These are phyloP conservation scores for Rhodotorula taiwanensis DNA, from an alignment of 768 basidiomycete species.

Conservation along the genomic window DNA sequence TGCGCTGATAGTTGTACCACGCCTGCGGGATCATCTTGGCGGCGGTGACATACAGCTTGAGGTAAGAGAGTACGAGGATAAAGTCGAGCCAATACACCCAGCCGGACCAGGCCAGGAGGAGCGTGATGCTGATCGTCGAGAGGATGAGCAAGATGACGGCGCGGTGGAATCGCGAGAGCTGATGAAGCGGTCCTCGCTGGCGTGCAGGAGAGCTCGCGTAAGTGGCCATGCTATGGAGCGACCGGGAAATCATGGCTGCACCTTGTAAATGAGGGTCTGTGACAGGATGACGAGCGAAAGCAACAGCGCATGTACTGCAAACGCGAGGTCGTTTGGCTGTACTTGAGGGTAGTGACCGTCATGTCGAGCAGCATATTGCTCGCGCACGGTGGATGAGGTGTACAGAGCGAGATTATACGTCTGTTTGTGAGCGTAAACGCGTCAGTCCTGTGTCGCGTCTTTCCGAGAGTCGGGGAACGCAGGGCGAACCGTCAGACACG, in stretches of 20 bases:
- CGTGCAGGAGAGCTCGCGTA: neutral
- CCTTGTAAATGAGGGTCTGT: slow-evolving; percentile 45
- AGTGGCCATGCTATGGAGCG: neutral
- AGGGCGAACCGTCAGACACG: slow-evolving; percentile 40
- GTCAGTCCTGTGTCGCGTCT: too few species aligned
- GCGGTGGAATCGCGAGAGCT: slow-evolving; percentile 28
- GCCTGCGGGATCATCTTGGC: slow-evolving; percentile 49
- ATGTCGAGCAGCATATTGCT: slow-evolving; percentile 46
- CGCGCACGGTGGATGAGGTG: slow-evolving; percentile 41
- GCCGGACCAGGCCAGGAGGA: slow-evolving; percentile 34
- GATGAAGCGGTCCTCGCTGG: slow-evolving; percentile 31
- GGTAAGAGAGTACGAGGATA: slow-evolving; percentile 41
- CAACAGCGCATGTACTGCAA: slow-evolving; percentile 45
- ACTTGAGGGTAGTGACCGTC: slow-evolving; percentile 46
- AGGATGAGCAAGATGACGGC: slow-evolving; percentile 36
- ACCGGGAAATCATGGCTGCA: neutral
- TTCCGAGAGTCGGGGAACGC: too few species aligned
- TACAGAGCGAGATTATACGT: slow-evolving; percentile 45
- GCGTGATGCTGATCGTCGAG: slow-evolving; percentile 36
- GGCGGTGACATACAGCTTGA: slow-evolving; percentile 46
- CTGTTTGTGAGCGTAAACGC: too few species aligned
- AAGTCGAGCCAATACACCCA: slow-evolving; percentile 40
- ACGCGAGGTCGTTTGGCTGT: slow-evolving; percentile 46
- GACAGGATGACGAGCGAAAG: slow-evolving; percentile 42
- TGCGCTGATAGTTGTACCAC: slow-evolving; percentile 42